phyloP scores from a whole-genome alignment of 2,329 filamentous ascomycete genomes.

The Penicillium janthinellum region DNA sequence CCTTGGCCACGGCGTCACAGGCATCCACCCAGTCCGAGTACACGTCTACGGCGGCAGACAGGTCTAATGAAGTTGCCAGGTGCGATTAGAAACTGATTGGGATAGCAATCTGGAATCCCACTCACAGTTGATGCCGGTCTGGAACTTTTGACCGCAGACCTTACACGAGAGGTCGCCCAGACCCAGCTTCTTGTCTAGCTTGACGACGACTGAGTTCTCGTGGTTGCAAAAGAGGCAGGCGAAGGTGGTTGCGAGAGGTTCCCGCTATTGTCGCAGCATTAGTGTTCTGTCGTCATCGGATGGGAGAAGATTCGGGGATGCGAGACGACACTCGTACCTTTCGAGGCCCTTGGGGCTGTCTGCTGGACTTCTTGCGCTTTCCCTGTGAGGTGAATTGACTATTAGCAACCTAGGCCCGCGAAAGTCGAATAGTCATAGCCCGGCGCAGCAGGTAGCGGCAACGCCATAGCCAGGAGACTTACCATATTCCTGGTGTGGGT shows the following conservation, averaged over 20 bases:
- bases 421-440: background rate
- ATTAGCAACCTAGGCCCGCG: background rate
- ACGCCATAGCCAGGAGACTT: background rate
- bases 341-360: slow-evolving; percentile 78
- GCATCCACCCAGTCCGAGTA: slow-evolving; percentile 99
- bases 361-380: slow-evolving; percentile 85
- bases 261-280: slow-evolving; percentile 36
- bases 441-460: background rate
- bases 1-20: slow-evolving; percentile 72
- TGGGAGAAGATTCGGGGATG: background rate
- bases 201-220: slow-evolving; percentile 86
- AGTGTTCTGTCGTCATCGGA: background rate
- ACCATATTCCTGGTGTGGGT: slow-evolving; percentile 16
- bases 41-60: slow-evolving; percentile 89
- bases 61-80: slow-evolving; percentile 58
- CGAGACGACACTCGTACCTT: slow-evolving; percentile 58
- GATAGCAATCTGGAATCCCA: slow-evolving; percentile 11
- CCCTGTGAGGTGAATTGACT: slow-evolving; percentile 57
- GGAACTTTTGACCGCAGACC: slow-evolving; percentile 89
- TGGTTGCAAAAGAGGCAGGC: slow-evolving; percentile 98
- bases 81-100: background rate
- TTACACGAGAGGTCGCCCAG: slow-evolving; percentile 86
- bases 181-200: slow-evolving; percentile 89
- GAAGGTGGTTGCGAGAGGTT: slow-evolving; percentile 70
- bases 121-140: slow-evolving; percentile 89